A percentile compares a stretch with the other conserved stretches of the same genome.
Evolutionary conservation across 306 rosid species (phyloP).

Genomic region (Cicer pinnatifidum): DNA sequence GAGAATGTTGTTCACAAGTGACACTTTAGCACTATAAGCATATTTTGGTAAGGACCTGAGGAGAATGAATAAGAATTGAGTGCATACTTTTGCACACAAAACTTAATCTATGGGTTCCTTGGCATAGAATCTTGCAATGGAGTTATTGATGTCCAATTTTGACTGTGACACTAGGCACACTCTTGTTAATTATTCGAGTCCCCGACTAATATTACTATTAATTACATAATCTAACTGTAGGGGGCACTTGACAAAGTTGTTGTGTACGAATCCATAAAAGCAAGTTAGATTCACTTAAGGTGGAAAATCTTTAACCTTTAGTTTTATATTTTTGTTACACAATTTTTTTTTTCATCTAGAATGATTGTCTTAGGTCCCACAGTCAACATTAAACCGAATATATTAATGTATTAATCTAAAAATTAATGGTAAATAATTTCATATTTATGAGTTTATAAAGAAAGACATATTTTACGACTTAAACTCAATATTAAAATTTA

Average conservation of each 20-base stretch:
- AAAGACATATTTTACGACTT: too few relatives aligned
- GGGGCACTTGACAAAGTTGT: constrained; percentile 2
- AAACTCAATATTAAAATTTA: too few relatives aligned
- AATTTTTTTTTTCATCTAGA: too few relatives aligned
- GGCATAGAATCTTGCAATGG: constrained; percentile 11
- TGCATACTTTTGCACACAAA: background rate
- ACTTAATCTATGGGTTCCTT: background rate
- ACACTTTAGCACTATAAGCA: constrained; percentile 4
- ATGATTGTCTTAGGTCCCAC: too few relatives aligned
- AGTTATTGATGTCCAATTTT: background rate
- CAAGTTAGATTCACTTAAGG: background rate
- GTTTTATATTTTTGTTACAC: too few relatives aligned
- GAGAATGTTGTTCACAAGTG: constrained; percentile 13
- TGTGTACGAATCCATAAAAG: constrained; percentile 23
- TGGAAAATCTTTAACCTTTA: constrained; percentile 3
- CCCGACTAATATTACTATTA: background rate
- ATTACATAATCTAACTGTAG: constrained; percentile 2
- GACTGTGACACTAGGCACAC: background rate
- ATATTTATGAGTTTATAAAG: too few relatives aligned
- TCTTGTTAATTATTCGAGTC: background rate
- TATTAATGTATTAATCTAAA: too few relatives aligned
- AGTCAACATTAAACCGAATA: too few relatives aligned
- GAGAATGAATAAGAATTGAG: too few relatives aligned
- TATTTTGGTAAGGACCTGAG: background rate
- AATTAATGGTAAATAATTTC: too few relatives aligned